Conservation (phyloP, 768 basidiomycete genomes). For the Stropharia rugosoannulata region DNA sequence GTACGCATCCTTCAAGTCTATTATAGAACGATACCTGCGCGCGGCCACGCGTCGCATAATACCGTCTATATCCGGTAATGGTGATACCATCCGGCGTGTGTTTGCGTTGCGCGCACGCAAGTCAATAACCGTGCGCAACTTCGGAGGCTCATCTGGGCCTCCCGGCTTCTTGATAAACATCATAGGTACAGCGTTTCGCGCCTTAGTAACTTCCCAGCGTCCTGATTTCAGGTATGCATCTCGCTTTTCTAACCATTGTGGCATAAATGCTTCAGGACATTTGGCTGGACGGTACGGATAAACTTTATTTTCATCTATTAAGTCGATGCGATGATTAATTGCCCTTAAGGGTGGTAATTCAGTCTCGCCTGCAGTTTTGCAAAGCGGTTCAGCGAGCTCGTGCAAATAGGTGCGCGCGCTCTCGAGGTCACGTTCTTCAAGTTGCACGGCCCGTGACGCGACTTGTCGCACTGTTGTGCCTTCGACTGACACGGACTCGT, state of each 20-base stretch:
- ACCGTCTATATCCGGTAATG: not conserved
- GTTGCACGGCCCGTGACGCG: not conserved
- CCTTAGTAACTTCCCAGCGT: not conserved
- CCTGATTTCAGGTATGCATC: not conserved
- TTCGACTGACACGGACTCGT: slow-evolving; percentile 13
- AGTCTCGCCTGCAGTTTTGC: too few relatives aligned
- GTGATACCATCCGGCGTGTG: too few relatives aligned
- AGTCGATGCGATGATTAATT: not conserved
- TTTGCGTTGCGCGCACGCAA: not conserved
- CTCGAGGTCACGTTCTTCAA: not conserved
- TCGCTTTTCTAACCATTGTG: too few relatives aligned
- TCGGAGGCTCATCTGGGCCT: not conserved
- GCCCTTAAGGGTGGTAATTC: too few relatives aligned
- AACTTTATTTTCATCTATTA: not conserved
- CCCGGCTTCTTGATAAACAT: not conserved
- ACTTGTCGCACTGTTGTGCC: slow-evolving; percentile 6
- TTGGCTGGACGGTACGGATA: not conserved
- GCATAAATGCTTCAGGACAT: too few relatives aligned
- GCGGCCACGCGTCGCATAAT: not conserved
- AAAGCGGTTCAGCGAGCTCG: too few relatives aligned
- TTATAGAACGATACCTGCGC: not conserved
- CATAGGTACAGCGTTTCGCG: not conserved
- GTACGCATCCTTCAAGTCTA: not conserved
- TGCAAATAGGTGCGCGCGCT: not conserved
- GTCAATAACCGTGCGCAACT: not conserved